Evolutionary conservation across 345 rosid genomes (phyloP), one percentile per base, ranked within the genome.

Genomic region (Capsella bursapastoris): DNA sequence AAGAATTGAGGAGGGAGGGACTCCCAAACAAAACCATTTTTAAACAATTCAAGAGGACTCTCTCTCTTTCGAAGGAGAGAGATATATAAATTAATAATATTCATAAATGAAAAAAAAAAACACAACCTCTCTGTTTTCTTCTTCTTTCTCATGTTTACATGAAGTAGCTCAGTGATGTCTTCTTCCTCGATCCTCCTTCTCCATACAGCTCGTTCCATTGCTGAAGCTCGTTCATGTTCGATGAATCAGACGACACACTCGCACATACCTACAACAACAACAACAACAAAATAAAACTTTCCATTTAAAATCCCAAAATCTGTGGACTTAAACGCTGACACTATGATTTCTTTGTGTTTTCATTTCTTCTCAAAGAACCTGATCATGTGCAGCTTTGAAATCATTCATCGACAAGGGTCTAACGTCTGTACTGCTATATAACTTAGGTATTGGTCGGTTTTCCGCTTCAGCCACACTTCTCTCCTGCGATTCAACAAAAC

Each of bases 181-280:
- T 92, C 86, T 90, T 95, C 78, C 98, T 92, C 1, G 99, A 89
- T 2, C 99, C 97, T 47, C 99, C 99, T 82, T 95, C 99, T 41
- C 99, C 99, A 13, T 95, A 95, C 9, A 95, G 73, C 58, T 95
- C 97, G 61, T 95, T 95, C 99, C 99, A 95, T 58, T 90, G 92
- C 38, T 89, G 86, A 16, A 95, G 90, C 81, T 95, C 99, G 27
- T 79, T 95, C 97, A 92, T 95, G 67, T 88, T 95, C 34, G 86
- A 70, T 5, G 99, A 95, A 78, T 95, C 99, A 0, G 97, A 84
- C 34, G 99, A 88, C 65, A 95, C 98, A 43, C 99, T 95, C n/a
- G 99, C 99, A n/a, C 96, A 92, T 12, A 95, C 99, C 99, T 95
- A 61, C 27, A 68, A 76, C 64, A 77, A 16, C 78, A 16, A 16